Base-by-base conservation (phyloP, 106 monocot genomes). In the Dioscorea alata region DNA sequence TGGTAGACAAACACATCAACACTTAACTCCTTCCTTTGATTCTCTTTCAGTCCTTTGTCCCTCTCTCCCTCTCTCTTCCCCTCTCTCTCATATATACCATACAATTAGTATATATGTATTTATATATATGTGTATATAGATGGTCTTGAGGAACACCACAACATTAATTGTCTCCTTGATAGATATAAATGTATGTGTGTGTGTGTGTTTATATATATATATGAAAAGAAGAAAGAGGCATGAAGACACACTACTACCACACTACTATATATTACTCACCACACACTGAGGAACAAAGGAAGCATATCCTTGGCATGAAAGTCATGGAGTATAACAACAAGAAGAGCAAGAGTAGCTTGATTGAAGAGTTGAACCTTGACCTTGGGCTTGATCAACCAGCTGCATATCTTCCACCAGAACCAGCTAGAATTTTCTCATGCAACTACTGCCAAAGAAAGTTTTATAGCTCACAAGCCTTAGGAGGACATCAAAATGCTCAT, bases 401-500 rank as follows among this genome's bases (percentile, higher is more conserved):
- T 8, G 6, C 76, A 60, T 60, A 62, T 19, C 3, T 69, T 0
- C 60, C 15, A n/a, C 48, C 67, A 0, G 63, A 79, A 17, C 83
- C 83, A 7, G 60, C 24, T 14, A 72, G 76, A 17, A 23, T 81
- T 12, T 85, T 85, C 60, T 50, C 77, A 0, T 85, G 84, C 84
- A 76, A 73, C 60, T 85, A 85, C 80, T 85, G 84, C 74, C 60
- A 74, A 49, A 69, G 81, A 57, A 85, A 77, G 70, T 85, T 85
- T 61, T 49, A 70, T 74, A 81, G 76, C 61, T 81, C 84, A 7
- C 84, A 85, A 34, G 84, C 84, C 18, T 70, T 85, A 0, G 84
- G 84, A 4, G 84, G 84, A 2, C 84, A 85, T 73, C 84, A 84
- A 77, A 84, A 84, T 70, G 84, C 84, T 7, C 84, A 84, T 73